These are phyloP conservation scores for Geotrichum australiense DNA, from an alignment of 1,139 yeast genomes.

Conservation along the genomic window DNA sequence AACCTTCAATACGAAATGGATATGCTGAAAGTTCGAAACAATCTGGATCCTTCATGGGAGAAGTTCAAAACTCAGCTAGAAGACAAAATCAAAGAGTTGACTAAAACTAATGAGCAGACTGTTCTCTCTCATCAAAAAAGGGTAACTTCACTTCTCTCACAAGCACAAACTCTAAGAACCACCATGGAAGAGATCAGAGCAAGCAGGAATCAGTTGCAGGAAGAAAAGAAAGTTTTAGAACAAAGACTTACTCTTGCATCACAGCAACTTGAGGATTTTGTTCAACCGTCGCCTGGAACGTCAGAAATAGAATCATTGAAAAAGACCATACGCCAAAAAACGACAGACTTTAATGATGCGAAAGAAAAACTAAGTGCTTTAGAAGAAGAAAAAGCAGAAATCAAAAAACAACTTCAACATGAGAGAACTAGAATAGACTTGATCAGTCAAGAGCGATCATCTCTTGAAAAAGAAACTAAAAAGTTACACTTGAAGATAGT, in stretches of 20 bases:
- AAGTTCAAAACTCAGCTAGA: conserved; percentile 46
- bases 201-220: conserved; percentile 35
- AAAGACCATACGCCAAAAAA: conserved; percentile 22
- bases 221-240: conserved; percentile 36
- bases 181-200: conserved; percentile 34
- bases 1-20: conserved; percentile 57
- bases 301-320: conserved; percentile 22
- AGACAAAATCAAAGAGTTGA: conserved; percentile 44
- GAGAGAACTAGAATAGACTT: conserved; percentile 29
- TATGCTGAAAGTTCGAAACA: conserved; percentile 20
- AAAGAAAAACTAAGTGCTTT: conserved; percentile 12
- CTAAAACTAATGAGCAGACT: conserved; percentile 44
- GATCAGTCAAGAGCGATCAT: conserved; percentile 23
- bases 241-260: conserved; percentile 30
- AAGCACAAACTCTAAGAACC: conserved; percentile 31
- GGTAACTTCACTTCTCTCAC: conserved; percentile 31
- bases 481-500: conserved; percentile 29
- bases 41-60: conserved; percentile 29
- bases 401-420: conserved; percentile 23
- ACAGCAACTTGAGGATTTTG: conserved; percentile 28
- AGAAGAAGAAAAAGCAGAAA: conserved; percentile 15
- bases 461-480: conserved; percentile 31
- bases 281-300: conserved; percentile 19
- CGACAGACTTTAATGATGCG: conserved; percentile 21
- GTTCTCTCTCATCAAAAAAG: conserved; percentile 36